phyloP scores from a whole-genome alignment of 164 flowering plant species.

The Taxillus chinensis region DNA sequence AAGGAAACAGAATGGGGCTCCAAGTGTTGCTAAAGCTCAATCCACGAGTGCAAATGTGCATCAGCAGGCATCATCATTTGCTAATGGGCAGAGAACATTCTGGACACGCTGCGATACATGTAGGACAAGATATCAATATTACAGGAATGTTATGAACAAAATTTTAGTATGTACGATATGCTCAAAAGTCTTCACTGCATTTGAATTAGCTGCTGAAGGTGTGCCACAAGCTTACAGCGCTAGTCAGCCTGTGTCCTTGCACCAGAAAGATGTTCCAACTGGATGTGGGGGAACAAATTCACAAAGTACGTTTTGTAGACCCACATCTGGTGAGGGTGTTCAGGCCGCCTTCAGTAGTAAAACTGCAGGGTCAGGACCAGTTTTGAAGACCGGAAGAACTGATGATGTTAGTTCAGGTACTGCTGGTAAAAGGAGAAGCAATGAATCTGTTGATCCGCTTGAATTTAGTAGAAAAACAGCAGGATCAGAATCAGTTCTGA shows the following conservation, averaged over 20 bases:
- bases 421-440: constrained; percentile 4
- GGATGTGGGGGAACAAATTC: constrained; percentile 10
- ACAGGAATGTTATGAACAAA: not conserved
- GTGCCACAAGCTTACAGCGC: not conserved
- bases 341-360: not conserved
- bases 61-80: not conserved
- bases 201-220: not conserved
- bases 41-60: not conserved
- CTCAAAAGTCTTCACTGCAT: not conserved
- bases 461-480: constrained; percentile 9
- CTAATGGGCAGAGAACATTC: not conserved
- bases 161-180: not conserved
- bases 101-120: not conserved
- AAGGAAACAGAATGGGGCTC: not conserved
- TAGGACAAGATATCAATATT: not conserved
- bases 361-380: constrained; percentile 3
- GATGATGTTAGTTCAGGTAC: not conserved
- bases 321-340: not conserved
- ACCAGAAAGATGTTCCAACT: not conserved
- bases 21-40: not conserved
- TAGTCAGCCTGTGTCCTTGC: not conserved
- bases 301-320: not conserved
- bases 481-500: not conserved
- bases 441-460: constrained; percentile 1
- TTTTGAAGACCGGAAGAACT: not conserved